These are phyloP conservation scores for Lodderomyces parapsilosis DNA, from an alignment of 1,139 yeast genomes.

Conservation along the genomic window DNA sequence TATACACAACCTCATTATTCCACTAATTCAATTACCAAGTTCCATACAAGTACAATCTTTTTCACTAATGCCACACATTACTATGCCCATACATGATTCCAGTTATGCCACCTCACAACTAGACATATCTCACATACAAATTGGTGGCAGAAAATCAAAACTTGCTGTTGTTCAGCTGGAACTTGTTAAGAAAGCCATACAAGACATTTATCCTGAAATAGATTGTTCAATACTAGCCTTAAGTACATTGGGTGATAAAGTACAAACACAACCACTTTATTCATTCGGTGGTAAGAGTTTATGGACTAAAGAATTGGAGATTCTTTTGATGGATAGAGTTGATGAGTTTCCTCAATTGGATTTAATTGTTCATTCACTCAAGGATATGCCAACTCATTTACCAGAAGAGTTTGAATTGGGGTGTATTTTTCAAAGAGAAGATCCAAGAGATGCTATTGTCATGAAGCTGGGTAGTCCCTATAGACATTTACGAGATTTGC, in stretches of 20 bases:
- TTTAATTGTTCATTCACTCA: slow-evolving; percentile 87
- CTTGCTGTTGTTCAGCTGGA: slow-evolving; percentile 87
- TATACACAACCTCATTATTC: too few species aligned
- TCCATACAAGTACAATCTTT: too few species aligned
- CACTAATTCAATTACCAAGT: not conserved
- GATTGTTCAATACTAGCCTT: slow-evolving; percentile 71
- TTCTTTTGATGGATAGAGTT: slow-evolving; percentile 59
- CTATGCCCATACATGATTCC: slow-evolving; percentile 12
- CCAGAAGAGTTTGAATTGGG: slow-evolving; percentile 92
- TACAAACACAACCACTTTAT: slow-evolving; percentile 80
- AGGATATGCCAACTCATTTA: slow-evolving; percentile 90
- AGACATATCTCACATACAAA: slow-evolving; percentile 34
- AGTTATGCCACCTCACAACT: slow-evolving; percentile 1
- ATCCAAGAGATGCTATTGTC: slow-evolving; percentile 92
- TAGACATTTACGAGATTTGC: slow-evolving; percentile 67
- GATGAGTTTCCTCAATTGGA: slow-evolving; percentile 74
- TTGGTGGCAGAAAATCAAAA: slow-evolving; percentile 88
- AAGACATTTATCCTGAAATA: slow-evolving; percentile 56
- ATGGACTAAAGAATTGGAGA: slow-evolving; percentile 96
- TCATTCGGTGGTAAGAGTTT: slow-evolving; percentile 94
- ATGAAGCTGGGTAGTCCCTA: slow-evolving; percentile 70
- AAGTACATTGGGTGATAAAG: slow-evolving; percentile 87
- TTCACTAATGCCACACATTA: slow-evolving; percentile 16
- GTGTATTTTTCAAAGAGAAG: slow-evolving; percentile 79
- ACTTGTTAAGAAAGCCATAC: slow-evolving; percentile 62